Evolutionary conservation across 1,139 yeast species (phyloP).

Genomic region (Sugiyamaella japonica): DNA sequence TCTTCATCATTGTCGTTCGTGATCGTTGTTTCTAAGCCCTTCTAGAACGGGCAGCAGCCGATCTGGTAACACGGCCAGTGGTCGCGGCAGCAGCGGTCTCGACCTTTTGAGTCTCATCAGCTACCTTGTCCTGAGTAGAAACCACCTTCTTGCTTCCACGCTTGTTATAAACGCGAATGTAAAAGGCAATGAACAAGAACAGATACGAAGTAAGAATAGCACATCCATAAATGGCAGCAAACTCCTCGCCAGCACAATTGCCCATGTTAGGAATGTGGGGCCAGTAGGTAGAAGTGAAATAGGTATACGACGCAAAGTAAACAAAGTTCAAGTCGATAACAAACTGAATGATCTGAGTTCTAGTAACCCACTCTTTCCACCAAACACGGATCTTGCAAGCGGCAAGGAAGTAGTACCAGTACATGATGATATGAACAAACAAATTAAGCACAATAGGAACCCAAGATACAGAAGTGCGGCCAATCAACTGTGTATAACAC

Average conservation of each 20-base stretch:
- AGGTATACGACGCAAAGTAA: slow-evolving; percentile 82
- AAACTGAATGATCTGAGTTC: slow-evolving; percentile 93
- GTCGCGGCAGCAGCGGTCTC: slow-evolving; percentile 11
- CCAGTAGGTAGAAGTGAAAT: slow-evolving; percentile 44
- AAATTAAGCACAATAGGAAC: slow-evolving; percentile 88
- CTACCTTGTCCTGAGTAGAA: slow-evolving; percentile 20
- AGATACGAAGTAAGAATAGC: slow-evolving; percentile 85
- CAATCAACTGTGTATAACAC: slow-evolving; percentile 92
- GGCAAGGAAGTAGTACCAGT: slow-evolving; percentile 94
- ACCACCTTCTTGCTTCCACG: slow-evolving; percentile 28
- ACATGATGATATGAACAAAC: slow-evolving; percentile 95
- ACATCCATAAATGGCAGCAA: slow-evolving; percentile 91
- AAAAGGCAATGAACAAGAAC: slow-evolving; percentile 88
- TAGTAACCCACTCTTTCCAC: slow-evolving; percentile 99
- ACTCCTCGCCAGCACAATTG: slow-evolving; percentile 87
- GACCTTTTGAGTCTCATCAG: background rate
- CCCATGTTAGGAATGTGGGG: slow-evolving; percentile 75
- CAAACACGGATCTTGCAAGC: slow-evolving; percentile 95
- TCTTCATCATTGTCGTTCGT: background rate
- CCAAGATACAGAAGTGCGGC: slow-evolving; percentile 90
- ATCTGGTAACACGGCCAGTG: slow-evolving; percentile 18
- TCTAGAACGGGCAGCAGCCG: slow-evolving; percentile 22
- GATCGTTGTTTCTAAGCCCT: slow-evolving; percentile 19
- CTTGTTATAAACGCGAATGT: slow-evolving; percentile 70
- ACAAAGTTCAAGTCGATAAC: slow-evolving; percentile 85